Conservation (phyloP, 192 early-diverging fungal species). For the Coemansia sp. region DNA sequence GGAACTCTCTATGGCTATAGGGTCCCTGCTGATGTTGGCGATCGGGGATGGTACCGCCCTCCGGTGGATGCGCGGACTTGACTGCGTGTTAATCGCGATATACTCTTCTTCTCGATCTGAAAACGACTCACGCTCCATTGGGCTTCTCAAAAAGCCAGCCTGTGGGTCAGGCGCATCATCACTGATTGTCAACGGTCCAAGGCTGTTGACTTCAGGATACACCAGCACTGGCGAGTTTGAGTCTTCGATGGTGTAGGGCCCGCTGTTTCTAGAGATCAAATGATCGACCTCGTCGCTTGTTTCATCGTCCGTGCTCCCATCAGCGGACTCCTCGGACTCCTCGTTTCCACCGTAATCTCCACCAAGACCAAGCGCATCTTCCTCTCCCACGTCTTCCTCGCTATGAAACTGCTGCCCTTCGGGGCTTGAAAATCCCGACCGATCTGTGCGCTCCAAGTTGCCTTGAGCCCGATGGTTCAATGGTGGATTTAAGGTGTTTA, state of each 20-base stretch:
- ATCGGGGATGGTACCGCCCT: neutral
- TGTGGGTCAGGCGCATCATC: neutral
- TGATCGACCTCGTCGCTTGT: neutral
- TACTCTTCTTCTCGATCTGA: slow-evolving; percentile 4
- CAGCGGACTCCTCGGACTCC: neutral
- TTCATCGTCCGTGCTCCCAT: neutral
- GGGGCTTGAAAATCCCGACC: neutral
- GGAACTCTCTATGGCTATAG: neutral
- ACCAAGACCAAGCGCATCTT: neutral
- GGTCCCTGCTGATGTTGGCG: neutral
- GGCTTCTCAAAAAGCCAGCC: neutral
- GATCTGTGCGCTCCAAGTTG: neutral
- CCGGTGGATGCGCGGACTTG: slow-evolving; percentile 12
- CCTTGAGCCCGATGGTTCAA: neutral
- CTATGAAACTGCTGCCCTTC: slow-evolving; percentile 1
- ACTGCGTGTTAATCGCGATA: slow-evolving; percentile 26
- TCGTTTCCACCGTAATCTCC: slow-evolving; percentile 5
- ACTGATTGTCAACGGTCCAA: neutral
- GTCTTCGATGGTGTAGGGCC: neutral
- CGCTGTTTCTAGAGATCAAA: neutral
- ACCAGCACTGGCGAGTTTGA: neutral
- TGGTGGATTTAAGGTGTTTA: slow-evolving; percentile 8
- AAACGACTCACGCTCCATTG: neutral
- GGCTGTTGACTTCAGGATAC: neutral
- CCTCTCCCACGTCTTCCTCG: neutral